Evolutionary conservation across 1,284 basidiomycete genomes (phyloP), one percentile per base, ranked within the genome.

Genomic region (Moniliophthora roreri): DNA sequence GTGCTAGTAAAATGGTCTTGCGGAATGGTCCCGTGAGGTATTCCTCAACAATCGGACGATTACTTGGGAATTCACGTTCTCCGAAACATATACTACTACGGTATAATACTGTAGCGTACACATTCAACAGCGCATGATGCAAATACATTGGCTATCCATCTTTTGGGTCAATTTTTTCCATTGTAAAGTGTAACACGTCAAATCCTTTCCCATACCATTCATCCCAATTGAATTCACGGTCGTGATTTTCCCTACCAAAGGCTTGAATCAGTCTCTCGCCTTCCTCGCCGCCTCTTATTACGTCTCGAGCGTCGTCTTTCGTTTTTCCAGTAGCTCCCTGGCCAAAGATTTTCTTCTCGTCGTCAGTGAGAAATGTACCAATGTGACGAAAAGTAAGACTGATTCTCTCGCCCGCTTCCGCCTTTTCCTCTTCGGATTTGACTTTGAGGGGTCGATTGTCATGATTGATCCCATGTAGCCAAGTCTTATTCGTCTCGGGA

Each of bases 351-450:
- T 60, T 66, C 21, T 63, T 68, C 53, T 75, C 70, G 53, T 80
- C 75, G 28, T 62, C 63, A 38, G 16, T 78, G 55, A 91, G 67
- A 67, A 87, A 90, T 34, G 89, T 90, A 38, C 85, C 86, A 45
- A 91, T 91, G 52, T 77, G 74, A 36, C 89, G 75, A 66, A 91
- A 91, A 15, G 89, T 91, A 60, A 91, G 66, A 63, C 87, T 89
- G 63, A 91, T 89, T 47, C 88, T 76, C 55, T 77, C 84, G n/a
- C 84, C 84, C 10, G 69, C 63, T 58, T 80, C 70, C 51, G 68
- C 67, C 38, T 65, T 74, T 68, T 91, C 88, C 20, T 70, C 74
- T 0, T 66, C 62, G 1, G 76, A 73, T 66, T 90, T 90, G 2
- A 66, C 62, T 6, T 63, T 55, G 7, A 73, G 53, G 2, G 78